phyloP scores from a whole-genome alignment of 257 asterid genomes.

The Nicotiana noctiflora region DNA sequence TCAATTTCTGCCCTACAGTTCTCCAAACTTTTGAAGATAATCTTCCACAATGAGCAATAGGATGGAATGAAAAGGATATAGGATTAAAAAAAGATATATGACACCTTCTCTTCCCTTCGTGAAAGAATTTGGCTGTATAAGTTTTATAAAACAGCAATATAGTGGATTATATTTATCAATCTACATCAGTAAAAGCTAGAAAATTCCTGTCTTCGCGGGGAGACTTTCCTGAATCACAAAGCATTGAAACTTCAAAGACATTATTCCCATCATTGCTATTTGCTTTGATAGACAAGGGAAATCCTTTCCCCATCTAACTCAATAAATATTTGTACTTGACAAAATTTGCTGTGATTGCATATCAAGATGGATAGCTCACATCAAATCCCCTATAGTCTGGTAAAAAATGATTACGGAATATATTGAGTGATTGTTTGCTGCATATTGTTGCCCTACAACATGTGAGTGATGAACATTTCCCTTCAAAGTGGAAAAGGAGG shows the following conservation, averaged over 20 bases:
- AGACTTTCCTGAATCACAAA: background rate
- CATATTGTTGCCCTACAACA: background rate
- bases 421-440: background rate
- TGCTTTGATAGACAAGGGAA: background rate
- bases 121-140: background rate
- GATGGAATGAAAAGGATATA: background rate
- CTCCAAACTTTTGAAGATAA: background rate
- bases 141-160: background rate
- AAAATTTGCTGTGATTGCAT: background rate
- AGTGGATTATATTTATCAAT: background rate
- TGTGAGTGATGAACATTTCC: background rate
- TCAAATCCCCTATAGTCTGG: background rate
- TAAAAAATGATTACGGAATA: background rate
- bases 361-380: background rate
- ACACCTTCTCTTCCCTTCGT: background rate
- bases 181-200: background rate
- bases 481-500: constrained; percentile 8
- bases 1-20: background rate
- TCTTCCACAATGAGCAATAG: background rate
- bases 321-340: background rate
- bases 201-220: background rate
- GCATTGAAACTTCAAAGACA: background rate
- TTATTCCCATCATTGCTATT: background rate
- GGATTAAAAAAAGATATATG: background rate
- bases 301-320: background rate